Base-by-base conservation (phyloP, 1,284 basidiomycete genomes). In the Microbotryum silenes-acaulis region DNA sequence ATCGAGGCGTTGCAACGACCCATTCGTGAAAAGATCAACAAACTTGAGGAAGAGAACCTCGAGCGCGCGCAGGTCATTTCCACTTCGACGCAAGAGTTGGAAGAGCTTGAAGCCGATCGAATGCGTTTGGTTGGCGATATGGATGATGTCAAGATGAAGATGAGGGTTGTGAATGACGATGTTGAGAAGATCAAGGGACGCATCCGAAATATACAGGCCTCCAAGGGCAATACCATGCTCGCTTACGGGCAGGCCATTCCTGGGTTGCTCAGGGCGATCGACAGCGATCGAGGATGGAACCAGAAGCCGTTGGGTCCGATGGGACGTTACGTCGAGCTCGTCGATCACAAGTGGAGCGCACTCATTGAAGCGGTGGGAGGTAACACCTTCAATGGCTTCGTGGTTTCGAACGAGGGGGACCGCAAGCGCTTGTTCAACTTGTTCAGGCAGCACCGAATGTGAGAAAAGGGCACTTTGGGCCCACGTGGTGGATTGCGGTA, bases 291-390 rank as follows among this genome's bases (percentile, higher is more conserved):
- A 6, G 91, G 90, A 65, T 77, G 90, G 72, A 78, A 86, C 10
- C 80, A 85, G 45, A 76, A 73, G 20, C 93, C 94, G 0, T 75
- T 97, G 31, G 96, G 96, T 1, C 91, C 92, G 0, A 78, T 97
- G n/a, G 92, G 92, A 0, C 66, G 80, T 51, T 82, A 83, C 72
- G 85, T 98, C 67, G 86, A 86, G 70, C 82, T 92, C 54, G 83
- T 79, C 59, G 88, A 96, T 62, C 76, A 78, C 66, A 77, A 74
- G 37, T 98, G 89, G 84, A 83, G 82, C 0, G 76, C 77, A 0
- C 70, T 90, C 8, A 74, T 97, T 65, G 82, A 89, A 46, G 78
- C 78, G 20, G 81, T 86, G 68, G 78, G 98, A 4, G 83, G 82
- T 5, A 60, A 67, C 6, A 72, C 79, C 7, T 80, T 98, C 77